These are phyloP conservation scores for Aquanectria penicillioides DNA, from an alignment of 2,329 filamentous ascomycete genomes.

Conservation along the genomic window DNA sequence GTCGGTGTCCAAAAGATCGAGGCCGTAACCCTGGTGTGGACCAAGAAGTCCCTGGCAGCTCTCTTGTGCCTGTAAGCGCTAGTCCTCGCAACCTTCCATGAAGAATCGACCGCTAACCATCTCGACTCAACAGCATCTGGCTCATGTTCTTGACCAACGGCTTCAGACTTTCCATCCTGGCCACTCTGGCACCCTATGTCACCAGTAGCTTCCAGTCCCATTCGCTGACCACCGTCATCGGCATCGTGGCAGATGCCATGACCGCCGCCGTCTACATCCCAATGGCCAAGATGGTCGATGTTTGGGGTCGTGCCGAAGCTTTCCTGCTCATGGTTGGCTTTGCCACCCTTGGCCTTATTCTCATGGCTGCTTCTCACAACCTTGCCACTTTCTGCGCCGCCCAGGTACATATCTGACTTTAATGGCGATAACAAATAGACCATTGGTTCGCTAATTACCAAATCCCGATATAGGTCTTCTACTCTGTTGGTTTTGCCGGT, in stretches of 20 bases:
- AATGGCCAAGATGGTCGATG: conserved; percentile 69
- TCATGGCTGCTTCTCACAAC: conserved; percentile 67
- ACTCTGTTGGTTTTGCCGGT: conserved; percentile 68
- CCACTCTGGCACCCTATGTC: conserved; percentile 55
- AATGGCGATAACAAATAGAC: too few relatives aligned
- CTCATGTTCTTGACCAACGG: conserved; percentile 62
- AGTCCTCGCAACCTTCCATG: neutral
- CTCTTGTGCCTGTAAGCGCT: conserved; percentile 46
- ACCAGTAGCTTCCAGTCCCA: conserved; percentile 63
- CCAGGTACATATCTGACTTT: conserved; percentile 42
- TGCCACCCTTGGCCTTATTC: conserved; percentile 60
- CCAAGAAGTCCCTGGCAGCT: conserved; percentile 47
- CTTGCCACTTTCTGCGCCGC: conserved; percentile 60
- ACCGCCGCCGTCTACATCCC: conserved; percentile 70
- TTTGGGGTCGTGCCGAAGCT: conserved; percentile 71
- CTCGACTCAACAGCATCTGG: conserved; percentile 53
- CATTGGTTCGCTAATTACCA: neutral
- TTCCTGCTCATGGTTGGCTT: conserved; percentile 63
- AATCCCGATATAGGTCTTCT: conserved; percentile 61
- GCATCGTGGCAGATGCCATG: conserved; percentile 64
- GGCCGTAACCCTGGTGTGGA: conserved; percentile 54
- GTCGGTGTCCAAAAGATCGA: conserved; percentile 54
- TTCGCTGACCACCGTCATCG: conserved; percentile 63
- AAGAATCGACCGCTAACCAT: conserved; percentile 16
- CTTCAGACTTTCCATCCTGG: conserved; percentile 55